Percentiles rank a stretch among this genome's conserved stretches.
phyloP scores from a whole-genome alignment of 257 asterid genomes.

The Ilex aquifolium region DNA sequence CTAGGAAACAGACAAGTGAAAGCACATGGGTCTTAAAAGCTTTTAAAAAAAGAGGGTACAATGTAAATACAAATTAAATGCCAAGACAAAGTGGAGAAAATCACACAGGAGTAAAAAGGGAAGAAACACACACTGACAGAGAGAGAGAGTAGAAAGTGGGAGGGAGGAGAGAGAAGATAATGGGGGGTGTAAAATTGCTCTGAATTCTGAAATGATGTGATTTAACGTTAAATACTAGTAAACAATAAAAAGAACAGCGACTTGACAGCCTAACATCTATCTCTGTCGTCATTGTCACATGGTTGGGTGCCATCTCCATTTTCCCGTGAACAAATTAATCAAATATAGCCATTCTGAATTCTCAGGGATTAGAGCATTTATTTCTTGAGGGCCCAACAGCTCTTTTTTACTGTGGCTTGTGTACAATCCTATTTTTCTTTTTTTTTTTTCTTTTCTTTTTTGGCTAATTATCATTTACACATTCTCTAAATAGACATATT shows the following conservation, averaged over 20 bases:
- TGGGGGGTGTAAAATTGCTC: constrained; percentile 8
- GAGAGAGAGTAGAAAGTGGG: constrained; percentile 13
- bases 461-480: too few relatives aligned
- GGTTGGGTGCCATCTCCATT: not conserved
- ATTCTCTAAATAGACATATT: too few relatives aligned
- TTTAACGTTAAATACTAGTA: constrained; percentile 37
- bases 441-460: too few relatives aligned
- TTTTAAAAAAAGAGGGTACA: not conserved
- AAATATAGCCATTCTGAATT: too few relatives aligned
- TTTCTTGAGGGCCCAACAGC: too few relatives aligned
- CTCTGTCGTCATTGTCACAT: constrained; percentile 18
- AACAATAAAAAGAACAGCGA: constrained; percentile 39
- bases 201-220: constrained; percentile 49
- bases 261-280: constrained; percentile 43
- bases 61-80: constrained; percentile 16
- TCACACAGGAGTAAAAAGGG: constrained; percentile 7
- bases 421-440: too few relatives aligned
- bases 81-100: constrained; percentile 9
- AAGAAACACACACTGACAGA: constrained; percentile 10
- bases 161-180: constrained; percentile 7
- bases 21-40: constrained; percentile 21
- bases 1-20: constrained; percentile 14
- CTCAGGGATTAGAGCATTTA: too few relatives aligned
- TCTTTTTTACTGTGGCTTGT: too few relatives aligned
- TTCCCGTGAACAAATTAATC: too few relatives aligned